Percentiles rank a stretch among this genome's conserved stretches.
These are phyloP conservation scores for Alternaria atra DNA, from an alignment of 2,329 filamentous ascomycete species.

Conservation along the genomic window DNA sequence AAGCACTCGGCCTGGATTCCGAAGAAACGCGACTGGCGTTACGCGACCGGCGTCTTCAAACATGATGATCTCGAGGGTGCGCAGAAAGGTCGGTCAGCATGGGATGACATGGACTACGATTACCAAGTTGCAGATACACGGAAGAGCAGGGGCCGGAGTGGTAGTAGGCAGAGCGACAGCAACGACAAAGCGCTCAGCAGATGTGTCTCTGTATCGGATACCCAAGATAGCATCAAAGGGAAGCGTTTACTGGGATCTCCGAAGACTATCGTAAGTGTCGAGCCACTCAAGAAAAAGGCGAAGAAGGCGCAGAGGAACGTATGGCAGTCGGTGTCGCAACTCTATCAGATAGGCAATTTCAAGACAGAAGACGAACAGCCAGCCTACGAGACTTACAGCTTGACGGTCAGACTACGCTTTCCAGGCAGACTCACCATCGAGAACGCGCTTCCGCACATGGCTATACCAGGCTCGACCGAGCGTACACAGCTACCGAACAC, in stretches of 20 bases:
- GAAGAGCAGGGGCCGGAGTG: background rate
- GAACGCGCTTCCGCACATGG: background rate
- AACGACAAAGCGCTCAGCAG: background rate
- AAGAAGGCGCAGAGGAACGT: background rate
- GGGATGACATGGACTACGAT: slow-evolving; percentile 26
- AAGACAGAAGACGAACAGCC: background rate
- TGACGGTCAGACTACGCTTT: slow-evolving; percentile 23
- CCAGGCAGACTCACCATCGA: slow-evolving; percentile 14
- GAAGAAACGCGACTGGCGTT: slow-evolving; percentile 28
- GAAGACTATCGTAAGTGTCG: background rate
- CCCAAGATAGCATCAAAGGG: background rate
- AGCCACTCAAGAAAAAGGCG: background rate
- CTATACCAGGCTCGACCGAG: background rate
- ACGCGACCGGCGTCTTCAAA: slow-evolving; percentile 20
- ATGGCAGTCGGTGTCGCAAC: slow-evolving; percentile 13
- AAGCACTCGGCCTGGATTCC: slow-evolving; percentile 22
- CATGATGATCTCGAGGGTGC: slow-evolving; percentile 22
- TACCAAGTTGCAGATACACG: background rate
- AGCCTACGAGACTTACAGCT: slow-evolving; percentile 8
- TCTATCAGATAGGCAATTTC: background rate
- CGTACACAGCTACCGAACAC: background rate
- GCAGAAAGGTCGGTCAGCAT: slow-evolving; percentile 18
- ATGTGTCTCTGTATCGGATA: background rate
- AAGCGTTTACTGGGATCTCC: background rate
- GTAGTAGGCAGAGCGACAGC: background rate